Percentiles rank a stretch among this genome's conserved stretches.
These are phyloP conservation scores for Moesziomyces sp. DNA, from an alignment of 1,284 basidiomycete species.

Conservation along the genomic window DNA sequence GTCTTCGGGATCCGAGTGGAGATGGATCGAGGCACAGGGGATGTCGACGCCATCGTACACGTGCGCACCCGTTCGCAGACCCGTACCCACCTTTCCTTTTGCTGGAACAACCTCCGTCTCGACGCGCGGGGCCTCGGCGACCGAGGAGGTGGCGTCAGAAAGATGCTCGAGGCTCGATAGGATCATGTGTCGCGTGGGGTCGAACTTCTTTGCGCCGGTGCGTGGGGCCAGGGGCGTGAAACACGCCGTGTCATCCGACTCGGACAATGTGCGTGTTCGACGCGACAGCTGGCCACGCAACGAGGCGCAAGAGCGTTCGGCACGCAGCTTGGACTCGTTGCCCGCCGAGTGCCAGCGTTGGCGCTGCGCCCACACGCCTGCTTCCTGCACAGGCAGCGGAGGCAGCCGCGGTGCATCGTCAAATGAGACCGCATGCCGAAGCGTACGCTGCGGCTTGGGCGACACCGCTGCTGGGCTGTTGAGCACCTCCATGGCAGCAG, in stretches of 20 bases:
- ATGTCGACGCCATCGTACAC: conserved; percentile 56
- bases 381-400: too few species aligned
- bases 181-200: conserved; percentile 6
- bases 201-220: conserved; percentile 22
- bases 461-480: conserved; percentile 1
- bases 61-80: conserved; percentile 40
- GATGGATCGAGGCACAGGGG: conserved; percentile 52
- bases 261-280: neutral
- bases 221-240: conserved; percentile 23
- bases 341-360: conserved; percentile 23
- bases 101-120: neutral
- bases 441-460: neutral
- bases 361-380: conserved; percentile 5
- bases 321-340: neutral
- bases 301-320: conserved; percentile 9
- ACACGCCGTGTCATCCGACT: neutral
- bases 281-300: neutral
- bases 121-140: neutral
- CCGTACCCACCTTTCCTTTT: neutral
- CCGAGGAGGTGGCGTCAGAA: too few species aligned
- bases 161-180: conserved; percentile 1
- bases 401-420: conserved; percentile 1
- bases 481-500: conserved; percentile 26
- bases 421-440: conserved; percentile 14
- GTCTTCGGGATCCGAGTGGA: conserved; percentile 50